These are phyloP conservation scores for Prinsepia uniflora DNA, from an alignment of 306 rosid species.

Conservation along the genomic window DNA sequence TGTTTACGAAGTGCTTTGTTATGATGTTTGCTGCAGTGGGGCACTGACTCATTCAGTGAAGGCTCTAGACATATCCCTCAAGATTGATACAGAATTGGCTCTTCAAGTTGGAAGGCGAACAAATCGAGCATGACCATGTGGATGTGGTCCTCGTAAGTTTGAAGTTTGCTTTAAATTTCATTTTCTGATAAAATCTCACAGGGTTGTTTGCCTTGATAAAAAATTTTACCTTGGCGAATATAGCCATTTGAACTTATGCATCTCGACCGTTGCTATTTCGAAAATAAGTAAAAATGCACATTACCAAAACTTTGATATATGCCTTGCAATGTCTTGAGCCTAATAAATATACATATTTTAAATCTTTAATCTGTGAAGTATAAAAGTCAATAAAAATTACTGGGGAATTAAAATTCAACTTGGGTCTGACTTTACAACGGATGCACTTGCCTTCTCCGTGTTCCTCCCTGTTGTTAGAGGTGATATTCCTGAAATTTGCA, in stretches of 20 bases:
- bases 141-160: too few relatives aligned
- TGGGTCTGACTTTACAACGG: slow-evolving; percentile 34
- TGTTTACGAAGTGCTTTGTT: slow-evolving; percentile 5
- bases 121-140: slow-evolving; percentile 55
- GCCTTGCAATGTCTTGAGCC: too few relatives aligned
- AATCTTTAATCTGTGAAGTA: too few relatives aligned
- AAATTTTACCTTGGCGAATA: too few relatives aligned
- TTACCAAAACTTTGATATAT: too few relatives aligned
- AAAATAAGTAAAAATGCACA: too few relatives aligned
- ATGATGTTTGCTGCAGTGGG: slow-evolving; percentile 66
- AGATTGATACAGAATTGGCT: slow-evolving; percentile 91
- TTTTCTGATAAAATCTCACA: not conserved
- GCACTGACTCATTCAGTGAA: slow-evolving; percentile 87
- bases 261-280: too few relatives aligned
- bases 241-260: too few relatives aligned
- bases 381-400: too few relatives aligned
- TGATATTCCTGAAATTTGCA: slow-evolving; percentile 24
- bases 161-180: not conserved
- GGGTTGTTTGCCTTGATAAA: not conserved
- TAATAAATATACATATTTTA: too few relatives aligned
- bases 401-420: slow-evolving; percentile 1
- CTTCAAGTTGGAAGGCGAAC: slow-evolving; percentile 90
- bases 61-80: slow-evolving; percentile 91
- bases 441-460: slow-evolving; percentile 38
- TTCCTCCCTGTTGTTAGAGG: slow-evolving; percentile 28